Evolutionary conservation across 495 filamentous ascomycete species (phyloP), one percentile per base, ranked within the genome.

Genomic region (Penicillium coprophilum): DNA sequence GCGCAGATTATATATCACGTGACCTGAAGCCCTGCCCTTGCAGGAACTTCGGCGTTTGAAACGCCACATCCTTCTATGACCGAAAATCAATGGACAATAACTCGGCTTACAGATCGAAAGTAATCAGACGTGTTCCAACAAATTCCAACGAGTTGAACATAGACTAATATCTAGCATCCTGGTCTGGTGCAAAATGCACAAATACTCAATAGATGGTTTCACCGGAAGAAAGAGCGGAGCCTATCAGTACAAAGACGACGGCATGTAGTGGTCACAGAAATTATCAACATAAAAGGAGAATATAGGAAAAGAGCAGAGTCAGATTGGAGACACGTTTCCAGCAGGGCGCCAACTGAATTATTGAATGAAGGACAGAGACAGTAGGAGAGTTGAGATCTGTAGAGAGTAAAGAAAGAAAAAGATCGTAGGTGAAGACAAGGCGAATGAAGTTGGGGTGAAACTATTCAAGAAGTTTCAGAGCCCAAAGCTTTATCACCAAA

Each of bases 281-380:
- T 65, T 64, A 63, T 67, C 39, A 61, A 69, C 57, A 69, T 51
- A 60, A 65, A 52, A 63, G 55, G 56, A 49, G 48, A 57, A 61
- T 50, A 57, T 46, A 61, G 39, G 63, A 45, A 58, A 51, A 19
- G 56, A 52, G 59, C 53, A 49, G 55, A 52, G 27, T 60, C 40
- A 58, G 62, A 62, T 53, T 54, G 53, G 21, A 19, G 28, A 28
- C 44, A 57, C 32, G 51, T 34, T 50, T 45, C 56, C 50, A 52
- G 34, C 41, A 51, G 49, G 49, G 50, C 46, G 58, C 51, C 49
- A 58, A 41, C 45, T 47, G 38, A 59, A 59, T 54, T 11, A 48
- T 45, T 45, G 56, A 59, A 61, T 20, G 60, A 64, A 58, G 56
- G 60, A 58, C 57, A 40, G 46, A 44, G 55, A 30, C 24, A 27